These are phyloP conservation scores for Tulasnella sp. DNA, from an alignment of 768 basidiomycete species.

Conservation along the genomic window DNA sequence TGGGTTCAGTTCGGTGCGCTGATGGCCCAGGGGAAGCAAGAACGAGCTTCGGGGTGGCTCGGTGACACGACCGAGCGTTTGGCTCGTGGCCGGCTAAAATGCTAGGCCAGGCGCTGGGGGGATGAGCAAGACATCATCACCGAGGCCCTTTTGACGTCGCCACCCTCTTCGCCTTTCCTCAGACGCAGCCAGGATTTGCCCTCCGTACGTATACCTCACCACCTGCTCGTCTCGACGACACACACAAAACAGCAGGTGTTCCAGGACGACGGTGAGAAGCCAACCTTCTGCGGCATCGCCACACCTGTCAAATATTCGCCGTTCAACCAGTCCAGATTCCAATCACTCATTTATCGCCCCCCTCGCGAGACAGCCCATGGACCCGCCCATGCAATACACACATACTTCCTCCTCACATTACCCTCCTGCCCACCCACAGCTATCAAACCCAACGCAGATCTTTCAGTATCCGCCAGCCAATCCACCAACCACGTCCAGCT, in stretches of 20 bases:
- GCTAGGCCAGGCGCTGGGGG: not conserved
- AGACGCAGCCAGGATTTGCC: not conserved
- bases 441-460: not conserved
- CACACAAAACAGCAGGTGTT: not conserved
- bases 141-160: slow-evolving; percentile 6
- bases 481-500: not conserved
- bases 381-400: slow-evolving; percentile 3
- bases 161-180: not conserved
- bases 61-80: not conserved
- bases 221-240: not conserved
- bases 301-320: slow-evolving; percentile 18
- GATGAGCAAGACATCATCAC: slow-evolving; percentile 2
- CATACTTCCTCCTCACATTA: not conserved
- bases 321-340: slow-evolving; percentile 4
- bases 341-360: slow-evolving; percentile 18
- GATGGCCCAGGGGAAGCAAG: not conserved
- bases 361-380: slow-evolving; percentile 15
- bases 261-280: slow-evolving; percentile 3
- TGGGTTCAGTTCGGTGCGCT: not conserved
- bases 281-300: not conserved
- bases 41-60: not conserved
- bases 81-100: not conserved
- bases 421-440: slow-evolving; percentile 9
- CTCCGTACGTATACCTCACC: slow-evolving; percentile 16
- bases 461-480: not conserved